Evolutionary conservation across 2,329 filamentous ascomycete genomes (phyloP).

Genomic region (Didymella exigua): DNA sequence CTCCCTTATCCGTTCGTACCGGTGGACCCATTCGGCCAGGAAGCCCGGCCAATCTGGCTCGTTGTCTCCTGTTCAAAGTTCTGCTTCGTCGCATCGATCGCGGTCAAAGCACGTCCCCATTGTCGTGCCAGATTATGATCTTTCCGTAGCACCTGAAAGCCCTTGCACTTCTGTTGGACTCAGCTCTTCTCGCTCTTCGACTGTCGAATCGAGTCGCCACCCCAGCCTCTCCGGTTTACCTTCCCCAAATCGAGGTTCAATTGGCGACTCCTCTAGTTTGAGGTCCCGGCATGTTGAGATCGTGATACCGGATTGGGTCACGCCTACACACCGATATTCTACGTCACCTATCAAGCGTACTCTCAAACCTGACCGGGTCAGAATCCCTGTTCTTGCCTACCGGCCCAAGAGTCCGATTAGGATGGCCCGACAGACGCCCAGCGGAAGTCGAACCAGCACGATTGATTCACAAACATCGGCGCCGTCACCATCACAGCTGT

Average conservation of each 20-base stretch:
- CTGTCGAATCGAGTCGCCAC: constrained; percentile 36
- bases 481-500: constrained; percentile 52
- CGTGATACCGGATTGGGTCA: constrained; percentile 53
- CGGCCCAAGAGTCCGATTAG: constrained; percentile 40
- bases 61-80: constrained; percentile 26
- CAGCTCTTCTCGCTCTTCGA: constrained; percentile 42
- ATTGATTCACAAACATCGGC: constrained; percentile 55
- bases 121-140: constrained; percentile 51
- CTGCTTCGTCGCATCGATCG: constrained; percentile 31
- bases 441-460: constrained; percentile 53
- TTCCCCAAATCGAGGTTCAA: constrained; percentile 36
- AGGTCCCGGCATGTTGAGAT: constrained; percentile 57
- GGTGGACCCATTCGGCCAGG: constrained; percentile 29
- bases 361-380: constrained; percentile 25
- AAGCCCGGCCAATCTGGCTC: constrained; percentile 27
- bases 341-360: constrained; percentile 40
- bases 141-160: constrained; percentile 45
- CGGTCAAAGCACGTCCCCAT: constrained; percentile 54
- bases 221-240: constrained; percentile 39
- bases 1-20: constrained; percentile 31
- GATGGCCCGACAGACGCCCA: constrained; percentile 52
- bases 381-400: constrained; percentile 26
- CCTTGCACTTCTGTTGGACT: constrained; percentile 43
- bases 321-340: constrained; percentile 49
- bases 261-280: constrained; percentile 38